Evolutionary conservation across 306 rosid genomes (phyloP).

Genomic region (Trifolium subterraneum): DNA sequence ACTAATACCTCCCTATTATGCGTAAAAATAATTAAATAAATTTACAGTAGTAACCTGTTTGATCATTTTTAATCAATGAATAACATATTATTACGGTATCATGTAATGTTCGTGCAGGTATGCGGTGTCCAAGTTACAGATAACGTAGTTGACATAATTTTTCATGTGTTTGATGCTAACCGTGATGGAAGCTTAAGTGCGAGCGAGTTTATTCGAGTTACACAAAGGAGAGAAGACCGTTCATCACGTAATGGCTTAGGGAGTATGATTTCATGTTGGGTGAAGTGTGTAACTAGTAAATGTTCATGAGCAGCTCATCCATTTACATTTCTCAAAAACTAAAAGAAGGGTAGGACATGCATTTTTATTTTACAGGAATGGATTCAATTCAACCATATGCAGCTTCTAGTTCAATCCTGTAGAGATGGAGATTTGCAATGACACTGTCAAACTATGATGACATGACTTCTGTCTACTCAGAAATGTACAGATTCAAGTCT

Average conservation of each 20-base stretch:
- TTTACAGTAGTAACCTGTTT: background rate
- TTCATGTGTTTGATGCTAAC: slow-evolving; percentile 73
- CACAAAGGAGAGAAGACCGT: slow-evolving; percentile 56
- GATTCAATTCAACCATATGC: slow-evolving; percentile 15
- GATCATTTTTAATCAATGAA: slow-evolving; percentile 10
- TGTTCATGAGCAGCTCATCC: slow-evolving; percentile 50
- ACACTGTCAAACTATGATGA: slow-evolving; percentile 23
- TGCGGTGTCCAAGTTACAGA: slow-evolving; percentile 63
- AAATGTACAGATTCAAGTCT: slow-evolving; percentile 31
- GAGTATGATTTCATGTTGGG: slow-evolving; percentile 62
- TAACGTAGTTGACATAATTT: slow-evolving; percentile 70
- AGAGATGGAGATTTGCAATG: slow-evolving; percentile 30
- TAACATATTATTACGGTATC: slow-evolving; percentile 15
- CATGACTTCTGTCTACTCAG: slow-evolving; percentile 26
- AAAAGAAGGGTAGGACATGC: slow-evolving; percentile 15
- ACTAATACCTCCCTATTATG: slow-evolving; percentile 35
- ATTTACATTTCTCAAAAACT: slow-evolving; percentile 25
- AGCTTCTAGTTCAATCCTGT: slow-evolving; percentile 20
- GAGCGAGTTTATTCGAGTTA: slow-evolving; percentile 66
- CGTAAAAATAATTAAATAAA: background rate
- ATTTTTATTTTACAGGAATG: slow-evolving; percentile 16
- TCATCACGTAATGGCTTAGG: slow-evolving; percentile 40
- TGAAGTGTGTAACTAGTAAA: slow-evolving; percentile 52
- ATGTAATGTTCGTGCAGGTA: slow-evolving; percentile 55
- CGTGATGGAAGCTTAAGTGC: slow-evolving; percentile 66